Base-by-base conservation (phyloP, 1,139 yeast genomes). In the Kazachstania sp. region DNA sequence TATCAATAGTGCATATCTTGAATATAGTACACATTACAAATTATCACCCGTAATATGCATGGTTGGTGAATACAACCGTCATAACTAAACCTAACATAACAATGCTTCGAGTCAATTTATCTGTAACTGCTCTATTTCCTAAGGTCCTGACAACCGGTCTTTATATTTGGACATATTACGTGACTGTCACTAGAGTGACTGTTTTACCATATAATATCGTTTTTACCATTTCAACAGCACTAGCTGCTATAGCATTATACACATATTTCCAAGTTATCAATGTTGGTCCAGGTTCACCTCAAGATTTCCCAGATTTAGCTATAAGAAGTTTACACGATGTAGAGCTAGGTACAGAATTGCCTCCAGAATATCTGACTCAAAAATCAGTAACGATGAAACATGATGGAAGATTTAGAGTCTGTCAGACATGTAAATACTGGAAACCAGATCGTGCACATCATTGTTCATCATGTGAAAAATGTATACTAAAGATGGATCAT, bases 381-480 rank as follows among this genome's bases (percentile, higher is more conserved):
- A 57, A 62, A 30, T 67, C 74, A 0, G 58, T 71, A 0, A 71
- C 70, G 39, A 65, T 70, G 37, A 74, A 73, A 50, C 58, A 63
- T 19, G 67, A 71, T 50, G 71, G 71, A 11, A 67, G 72, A 29
- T 74, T 71, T 65, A 67, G 90, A 48, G 78, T 70, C 58, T 86
- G 97, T 64, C 70, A 71, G 47, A 85, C 82, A 55, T 92, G 98
- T 64, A 63, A 70, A 41, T 81, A 79, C 43, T 88, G 95, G 94
- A 92, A 92, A 63, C 98, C 98, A 0, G 97, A 92, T 63, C 70
- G 98, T 48, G 77, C 86, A 49, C 98, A 92, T 62, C 97, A 92
- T 65, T 92, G 98, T 51, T 81, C 86, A 0, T 68, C 77, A 23
- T 80, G 94, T 54, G 74, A 79, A 11, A 68, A 67, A 45, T 92